These are phyloP conservation scores for Lyophyllum atratum DNA, from an alignment of 768 basidiomycete genomes.

Conservation along the genomic window DNA sequence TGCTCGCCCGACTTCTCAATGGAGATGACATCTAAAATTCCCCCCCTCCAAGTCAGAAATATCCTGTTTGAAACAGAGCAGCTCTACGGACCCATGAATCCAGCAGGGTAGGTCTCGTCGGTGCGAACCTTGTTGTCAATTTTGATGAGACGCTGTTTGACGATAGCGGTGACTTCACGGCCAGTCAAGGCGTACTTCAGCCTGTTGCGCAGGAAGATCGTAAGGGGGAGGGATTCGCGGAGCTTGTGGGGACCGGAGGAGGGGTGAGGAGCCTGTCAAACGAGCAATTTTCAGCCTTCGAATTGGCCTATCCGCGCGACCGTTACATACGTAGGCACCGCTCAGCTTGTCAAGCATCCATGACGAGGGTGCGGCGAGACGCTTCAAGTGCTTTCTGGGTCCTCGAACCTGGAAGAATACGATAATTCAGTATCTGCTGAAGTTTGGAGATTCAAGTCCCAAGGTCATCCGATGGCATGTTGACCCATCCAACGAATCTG, in stretches of 20 bases:
- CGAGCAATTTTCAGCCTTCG: not conserved
- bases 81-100: conserved; percentile 84
- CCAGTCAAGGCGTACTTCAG: conserved; percentile 99
- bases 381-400: conserved; percentile 99
- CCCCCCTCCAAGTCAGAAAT: not conserved
- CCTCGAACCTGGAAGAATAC: conserved; percentile 74
- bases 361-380: conserved; percentile 93
- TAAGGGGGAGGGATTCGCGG: conserved; percentile 95
- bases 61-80: not conserved
- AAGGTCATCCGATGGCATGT: conserved; percentile 40
- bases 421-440: conserved; percentile 25
- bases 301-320: not conserved
- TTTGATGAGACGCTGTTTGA: conserved; percentile 96
- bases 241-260: conserved; percentile 99
- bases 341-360: conserved; percentile 99
- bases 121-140: conserved; percentile 99
- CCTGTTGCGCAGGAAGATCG: conserved; percentile 97
- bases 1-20: conserved; percentile 99
- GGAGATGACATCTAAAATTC: conserved; percentile 80
- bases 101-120: conserved; percentile 94
- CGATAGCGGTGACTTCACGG: conserved; percentile 93
- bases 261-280: conserved; percentile 83
- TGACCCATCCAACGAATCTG: conserved; percentile 40
- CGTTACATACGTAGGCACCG: conserved; percentile 80
- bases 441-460: conserved; percentile 8